Conservation (phyloP, 495 filamentous ascomycete genomes). For the Podospora comata region DNA sequence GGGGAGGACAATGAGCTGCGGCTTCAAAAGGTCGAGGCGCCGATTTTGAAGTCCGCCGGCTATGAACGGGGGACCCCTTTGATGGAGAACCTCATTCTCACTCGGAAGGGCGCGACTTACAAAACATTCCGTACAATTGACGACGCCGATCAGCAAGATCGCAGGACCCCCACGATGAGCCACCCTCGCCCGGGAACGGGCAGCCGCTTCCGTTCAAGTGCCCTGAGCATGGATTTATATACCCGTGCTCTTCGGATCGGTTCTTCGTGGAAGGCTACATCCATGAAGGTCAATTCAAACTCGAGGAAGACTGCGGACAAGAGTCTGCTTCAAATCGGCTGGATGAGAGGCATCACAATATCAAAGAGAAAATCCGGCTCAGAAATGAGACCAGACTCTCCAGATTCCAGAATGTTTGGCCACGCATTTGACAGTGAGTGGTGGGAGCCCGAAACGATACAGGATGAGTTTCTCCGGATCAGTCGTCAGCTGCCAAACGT, state of each 20-base stretch:
- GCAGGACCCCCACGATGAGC: constrained; percentile 48
- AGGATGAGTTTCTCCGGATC: constrained; percentile 83
- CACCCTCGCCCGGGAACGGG: constrained; percentile 46
- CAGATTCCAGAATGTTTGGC: constrained; percentile 45
- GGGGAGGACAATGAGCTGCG: constrained; percentile 79
- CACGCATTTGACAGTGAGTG: constrained; percentile 53
- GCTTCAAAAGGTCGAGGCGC: constrained; percentile 67
- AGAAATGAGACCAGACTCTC: constrained; percentile 35
- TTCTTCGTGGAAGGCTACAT: constrained; percentile 48
- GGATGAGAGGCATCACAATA: constrained; percentile 94
- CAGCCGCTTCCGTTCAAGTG: constrained; percentile 40
- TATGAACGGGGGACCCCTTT: constrained; percentile 66
- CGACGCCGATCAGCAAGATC: constrained; percentile 48
- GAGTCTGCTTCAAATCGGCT: constrained; percentile 63
- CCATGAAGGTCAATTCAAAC: constrained; percentile 61
- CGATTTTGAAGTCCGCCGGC: constrained; percentile 68
- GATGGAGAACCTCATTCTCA: constrained; percentile 66
- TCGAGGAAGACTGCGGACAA: constrained; percentile 59
- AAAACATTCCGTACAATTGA: constrained; percentile 69
- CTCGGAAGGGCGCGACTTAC: constrained; percentile 80
- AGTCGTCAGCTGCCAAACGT: constrained; percentile 81
- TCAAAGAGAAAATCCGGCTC: constrained; percentile 50
- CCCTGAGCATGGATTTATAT: constrained; percentile 45
- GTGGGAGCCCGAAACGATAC: constrained; percentile 75
- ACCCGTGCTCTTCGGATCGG: constrained; percentile 40